A percentile compares a stretch with the other conserved stretches of the same genome.
Evolutionary conservation across 2,329 filamentous ascomycete species (phyloP).

Genomic region (Pestalotiopsis sp.): DNA sequence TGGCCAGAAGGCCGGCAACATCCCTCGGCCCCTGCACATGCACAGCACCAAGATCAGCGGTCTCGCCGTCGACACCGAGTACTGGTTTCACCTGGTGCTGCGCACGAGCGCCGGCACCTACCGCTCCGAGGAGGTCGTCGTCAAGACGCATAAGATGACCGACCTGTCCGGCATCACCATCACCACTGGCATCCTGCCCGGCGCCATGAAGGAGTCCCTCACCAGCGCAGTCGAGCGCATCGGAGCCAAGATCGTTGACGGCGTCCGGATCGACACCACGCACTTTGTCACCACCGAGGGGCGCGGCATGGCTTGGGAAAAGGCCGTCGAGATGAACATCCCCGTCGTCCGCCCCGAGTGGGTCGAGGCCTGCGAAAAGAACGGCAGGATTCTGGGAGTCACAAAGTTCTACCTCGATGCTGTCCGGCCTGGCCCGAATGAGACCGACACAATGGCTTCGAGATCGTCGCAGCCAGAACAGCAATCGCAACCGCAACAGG

Average conservation of each 20-base stretch:
- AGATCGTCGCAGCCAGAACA: conserved; percentile 21
- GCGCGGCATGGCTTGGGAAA: conserved; percentile 88
- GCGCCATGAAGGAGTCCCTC: conserved; percentile 72
- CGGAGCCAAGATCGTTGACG: conserved; percentile 88
- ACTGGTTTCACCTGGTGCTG: conserved; percentile 88
- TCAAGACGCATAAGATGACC: conserved; percentile 98
- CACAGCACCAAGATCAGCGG: conserved; percentile 96
- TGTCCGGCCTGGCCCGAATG: conserved; percentile 47
- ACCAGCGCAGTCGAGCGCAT: conserved; percentile 80
- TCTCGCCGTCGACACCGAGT: conserved; percentile 94
- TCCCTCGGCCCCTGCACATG: conserved; percentile 84
- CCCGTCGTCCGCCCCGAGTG: conserved; percentile 96
- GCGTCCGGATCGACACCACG: conserved; percentile 93
- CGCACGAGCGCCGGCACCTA: conserved; percentile 89
- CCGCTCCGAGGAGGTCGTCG: conserved; percentile 78
- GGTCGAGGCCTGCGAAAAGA: conserved; percentile 94
- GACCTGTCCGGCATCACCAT: conserved; percentile 95
- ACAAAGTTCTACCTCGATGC: conserved; percentile 96
- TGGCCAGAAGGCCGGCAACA: conserved; percentile 93
- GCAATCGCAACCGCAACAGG: conserved; percentile 26
- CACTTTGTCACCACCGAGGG: conserved; percentile 98
- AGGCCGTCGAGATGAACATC: conserved; percentile 96
- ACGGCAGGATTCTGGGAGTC: conserved; percentile 89
- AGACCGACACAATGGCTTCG: conserved; percentile 32
- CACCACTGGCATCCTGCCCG: conserved; percentile 83